Evolutionary conservation across 2,329 filamentous ascomycete genomes (phyloP), one percentile per base, ranked within the genome.

Genomic region (Trichoderma afroharzianum): DNA sequence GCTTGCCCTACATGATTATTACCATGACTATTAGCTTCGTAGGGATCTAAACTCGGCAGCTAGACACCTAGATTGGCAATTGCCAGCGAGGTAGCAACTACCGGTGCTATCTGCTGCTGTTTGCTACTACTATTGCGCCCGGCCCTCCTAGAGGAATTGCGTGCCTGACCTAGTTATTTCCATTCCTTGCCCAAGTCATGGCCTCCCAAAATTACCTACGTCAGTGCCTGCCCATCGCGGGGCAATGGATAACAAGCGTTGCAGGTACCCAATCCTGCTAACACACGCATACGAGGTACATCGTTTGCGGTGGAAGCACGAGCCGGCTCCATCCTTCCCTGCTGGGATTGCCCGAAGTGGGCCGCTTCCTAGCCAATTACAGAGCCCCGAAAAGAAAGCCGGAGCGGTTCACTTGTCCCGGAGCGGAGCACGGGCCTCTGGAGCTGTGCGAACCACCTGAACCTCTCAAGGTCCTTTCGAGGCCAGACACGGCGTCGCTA

Each of bases 311-410:
- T 59, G 57, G 57, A 14, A 66, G 47, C 63, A 57, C 39, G 63
- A 67, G 50, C 63, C 63, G 63, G 63, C 43, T 43, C 33, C 47
- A 67, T 47, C 53, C 21, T 50, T 28, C 66, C 66, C 55, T 26
- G 64, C 55, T 68, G 64, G 43, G 28, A 39, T 30, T 50, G 66
- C 66, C 57, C 57, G 39, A 61, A 62, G 59, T 63, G 59, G 68
- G 18, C 43, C 14, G 24, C 4, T 15, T 4, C 11, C 30, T 14
- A n/a, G 24, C 68, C 68, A 70, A 70, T 70, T 1, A 63, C n/a
- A 32, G 24, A 47, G 7, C n/a, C n/a, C 24, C 47, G 43, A 70
- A 63, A 63, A 14, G 59, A 63, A 70, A 70, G 68, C 68, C 59
- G 68, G 68, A 32, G 53, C 66, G 57, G 66, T 53, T 61, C 63